phyloP scores from a whole-genome alignment of 2,329 filamentous ascomycete species.

The Calcarisporium arbuscula region DNA sequence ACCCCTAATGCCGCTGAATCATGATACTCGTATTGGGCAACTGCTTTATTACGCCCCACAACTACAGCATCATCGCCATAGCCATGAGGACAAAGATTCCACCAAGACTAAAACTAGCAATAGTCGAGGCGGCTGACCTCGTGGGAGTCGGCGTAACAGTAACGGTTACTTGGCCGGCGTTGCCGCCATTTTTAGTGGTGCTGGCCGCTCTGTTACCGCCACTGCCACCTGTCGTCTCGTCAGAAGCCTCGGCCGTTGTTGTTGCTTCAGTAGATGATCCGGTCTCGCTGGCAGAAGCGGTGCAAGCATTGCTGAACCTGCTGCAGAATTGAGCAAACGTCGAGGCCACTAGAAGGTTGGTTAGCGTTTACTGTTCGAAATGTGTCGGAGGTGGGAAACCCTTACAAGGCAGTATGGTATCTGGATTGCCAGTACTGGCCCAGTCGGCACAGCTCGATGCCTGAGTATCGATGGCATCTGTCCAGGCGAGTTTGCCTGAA shows the following conservation, averaged over 20 bases:
- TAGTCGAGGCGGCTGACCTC: conserved; percentile 13
- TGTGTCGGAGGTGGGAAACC: conserved; percentile 12
- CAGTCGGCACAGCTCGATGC: conserved; percentile 23
- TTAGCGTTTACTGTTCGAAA: background rate
- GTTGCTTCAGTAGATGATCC: conserved; percentile 3
- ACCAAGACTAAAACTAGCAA: too few species aligned
- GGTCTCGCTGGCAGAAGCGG: conserved; percentile 9
- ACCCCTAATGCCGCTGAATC: too few species aligned
- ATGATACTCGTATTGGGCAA: too few species aligned
- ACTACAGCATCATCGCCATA: too few species aligned
- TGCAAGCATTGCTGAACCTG: conserved; percentile 21
- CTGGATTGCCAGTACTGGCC: conserved; percentile 20
- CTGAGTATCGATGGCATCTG: conserved; percentile 22
- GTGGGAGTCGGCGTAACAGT: conserved; percentile 6
- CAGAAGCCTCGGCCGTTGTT: conserved; percentile 1
- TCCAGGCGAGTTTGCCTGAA: conserved; percentile 17
- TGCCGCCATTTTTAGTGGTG: background rate
- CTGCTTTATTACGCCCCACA: too few species aligned
- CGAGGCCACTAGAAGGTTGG: conserved; percentile 19
- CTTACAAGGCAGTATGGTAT: conserved; percentile 17
- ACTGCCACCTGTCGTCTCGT: background rate
- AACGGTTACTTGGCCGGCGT: conserved; percentile 2
- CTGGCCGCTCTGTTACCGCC: background rate
- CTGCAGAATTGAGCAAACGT: conserved; percentile 23
- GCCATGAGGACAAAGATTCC: too few species aligned